Conservation (phyloP, 148 eudicot genomes). For the Selenicereus undatus region DNA sequence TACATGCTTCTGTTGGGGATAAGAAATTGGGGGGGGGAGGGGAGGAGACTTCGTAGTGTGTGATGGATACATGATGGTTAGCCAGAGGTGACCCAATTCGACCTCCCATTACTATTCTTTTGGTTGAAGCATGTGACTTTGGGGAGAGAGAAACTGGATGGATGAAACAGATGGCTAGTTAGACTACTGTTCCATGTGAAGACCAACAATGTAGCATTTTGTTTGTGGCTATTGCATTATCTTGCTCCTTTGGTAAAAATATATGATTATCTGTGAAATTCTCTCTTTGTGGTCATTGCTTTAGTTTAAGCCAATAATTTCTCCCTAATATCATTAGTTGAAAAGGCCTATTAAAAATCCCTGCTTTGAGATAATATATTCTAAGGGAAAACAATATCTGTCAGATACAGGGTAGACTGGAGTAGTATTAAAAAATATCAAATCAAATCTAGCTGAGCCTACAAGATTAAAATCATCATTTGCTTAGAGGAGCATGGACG, state of each 20-base stretch:
- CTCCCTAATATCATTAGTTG: constrained; percentile 23
- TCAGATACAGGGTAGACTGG: not conserved
- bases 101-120: not conserved
- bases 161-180: constrained; percentile 21
- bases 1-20: not conserved
- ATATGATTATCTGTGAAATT: constrained; percentile 15
- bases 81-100: not conserved
- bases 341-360: constrained; percentile 16
- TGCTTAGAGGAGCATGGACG: not conserved
- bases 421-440: not conserved
- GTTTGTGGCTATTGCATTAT: constrained; percentile 20
- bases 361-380: constrained; percentile 6
- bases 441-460: constrained; percentile 1
- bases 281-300: constrained; percentile 18
- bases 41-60: too few species aligned
- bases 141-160: constrained; percentile 18
- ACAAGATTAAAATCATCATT: not conserved
- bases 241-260: constrained; percentile 22
- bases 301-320: constrained; percentile 25
- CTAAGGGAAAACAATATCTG: not conserved
- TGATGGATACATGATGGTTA: not conserved
- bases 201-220: constrained; percentile 26
- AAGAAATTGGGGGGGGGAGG: not conserved
- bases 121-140: constrained; percentile 28
- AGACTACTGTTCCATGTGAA: constrained; percentile 32